Evolutionary conservation across 2,329 filamentous ascomycete genomes (phyloP), one percentile per base, ranked within the genome.

Genomic region (Gremmenia infestans): DNA sequence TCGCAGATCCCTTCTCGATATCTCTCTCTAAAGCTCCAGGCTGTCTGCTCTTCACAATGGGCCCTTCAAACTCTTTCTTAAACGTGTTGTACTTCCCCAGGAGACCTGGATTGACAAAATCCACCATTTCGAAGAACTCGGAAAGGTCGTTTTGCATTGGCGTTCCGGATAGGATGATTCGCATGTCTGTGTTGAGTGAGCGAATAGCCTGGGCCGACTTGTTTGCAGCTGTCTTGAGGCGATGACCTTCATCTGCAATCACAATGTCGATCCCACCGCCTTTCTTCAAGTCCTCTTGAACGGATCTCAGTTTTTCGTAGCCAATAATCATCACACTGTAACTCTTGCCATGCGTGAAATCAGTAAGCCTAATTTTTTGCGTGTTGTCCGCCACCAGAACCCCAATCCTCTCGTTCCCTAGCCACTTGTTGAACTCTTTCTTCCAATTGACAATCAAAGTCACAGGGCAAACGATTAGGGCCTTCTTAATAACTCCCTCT

Each of bases 231-330:
- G 97, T 99, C 76, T 99, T 99, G 77, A 99, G 86, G 1, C 94
- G 88, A 70, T 99, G 94, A 0, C 94, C 94, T 73, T 99, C 94
- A 65, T 99, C 93, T 53, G 97, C 96, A 64, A 99, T 92, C 66
- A 99, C 96, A 65, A 97, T 86, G 65, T 89, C 87, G 49, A 90
- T 81, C 1, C 81, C 80, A 53, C 74, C 71, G 6, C 81, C 82
- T 64, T 82, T 82, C 59, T 82, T 80, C 46, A 89, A 71, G 51
- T 86, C 83, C 50, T 85, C 83, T 59, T 87, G 81, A 1, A 89
- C 81, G 4, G 77, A 79, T 48, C 84, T 78, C 32, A 89, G 72
- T 70, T 86, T 86, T 68, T 89, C 86, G 65, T 89, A 89, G 1
- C 86, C 86, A 55, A 89, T 82, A 61, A 89, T 86, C 83, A 89